Percentiles rank a stretch among this genome's conserved stretches.
phyloP scores from a whole-genome alignment of 2,329 filamentous ascomycete genomes.

The Arthroderma sp. region DNA sequence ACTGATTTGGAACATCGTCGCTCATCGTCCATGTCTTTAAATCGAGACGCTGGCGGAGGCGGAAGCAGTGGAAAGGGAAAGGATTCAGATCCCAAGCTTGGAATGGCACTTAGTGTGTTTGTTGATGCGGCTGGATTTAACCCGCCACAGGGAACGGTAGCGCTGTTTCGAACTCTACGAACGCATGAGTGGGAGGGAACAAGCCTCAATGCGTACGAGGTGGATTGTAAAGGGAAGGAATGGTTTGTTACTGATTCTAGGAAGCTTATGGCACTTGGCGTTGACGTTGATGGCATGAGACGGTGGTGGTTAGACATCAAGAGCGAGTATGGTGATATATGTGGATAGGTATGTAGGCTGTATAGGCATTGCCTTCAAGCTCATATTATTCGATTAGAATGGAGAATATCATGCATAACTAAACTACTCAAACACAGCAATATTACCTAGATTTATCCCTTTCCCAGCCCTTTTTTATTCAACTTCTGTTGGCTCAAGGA shows the following conservation, averaged over 20 bases:
- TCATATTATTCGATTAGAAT: too few species aligned
- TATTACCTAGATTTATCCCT: too few species aligned
- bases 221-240: conserved; percentile 12
- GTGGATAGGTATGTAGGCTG: too few species aligned
- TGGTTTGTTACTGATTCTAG: conserved; percentile 15
- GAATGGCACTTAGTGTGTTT: conserved; percentile 18
- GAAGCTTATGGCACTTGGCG: conserved; percentile 10
- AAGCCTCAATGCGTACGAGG: conserved; percentile 20
- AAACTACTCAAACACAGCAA: too few species aligned
- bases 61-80: neutral
- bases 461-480: too few species aligned
- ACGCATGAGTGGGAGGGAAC: conserved; percentile 18
- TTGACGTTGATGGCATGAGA: conserved; percentile 11
- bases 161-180: conserved; percentile 16
- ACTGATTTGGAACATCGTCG: neutral
- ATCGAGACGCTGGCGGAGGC: neutral
- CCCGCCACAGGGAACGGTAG: conserved; percentile 17
- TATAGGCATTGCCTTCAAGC: too few species aligned
- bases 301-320: conserved; percentile 11
- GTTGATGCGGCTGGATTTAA: conserved; percentile 17
- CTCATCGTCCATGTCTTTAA: neutral
- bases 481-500: too few species aligned
- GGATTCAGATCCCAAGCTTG: conserved; percentile 1
- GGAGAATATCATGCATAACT: too few species aligned
- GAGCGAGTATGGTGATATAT: neutral